Evolutionary conservation across 1,284 basidiomycete species (phyloP), one percentile per base, ranked within the genome.

Genomic region (Malassezia equina): DNA sequence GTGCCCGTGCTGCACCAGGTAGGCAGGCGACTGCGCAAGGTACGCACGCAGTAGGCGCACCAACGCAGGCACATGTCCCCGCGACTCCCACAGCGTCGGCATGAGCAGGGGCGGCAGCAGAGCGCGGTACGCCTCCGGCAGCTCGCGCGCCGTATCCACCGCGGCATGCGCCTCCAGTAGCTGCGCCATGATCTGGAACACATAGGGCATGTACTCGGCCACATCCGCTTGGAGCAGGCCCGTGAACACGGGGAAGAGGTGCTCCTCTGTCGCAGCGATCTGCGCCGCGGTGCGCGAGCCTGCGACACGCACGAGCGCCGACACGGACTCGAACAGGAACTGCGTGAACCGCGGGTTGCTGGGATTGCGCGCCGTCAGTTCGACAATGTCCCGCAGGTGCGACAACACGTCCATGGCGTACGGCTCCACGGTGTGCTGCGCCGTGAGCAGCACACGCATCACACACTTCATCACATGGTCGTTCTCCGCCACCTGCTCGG

Each of bases 381-480:
- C 83, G 7, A 96, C 79, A 64, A 96, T 93, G 36, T 76, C 77
- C 48, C 90, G 85, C 2, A 99, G 81, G 19, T 86, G 84, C 40
- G 76, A 77, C 2, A 98, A 80, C 9, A 86, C 80, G n/a, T 77
- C 78, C 56, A 84, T 80, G 66, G 85, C 85, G 2, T 77, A 80
- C 0, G 86, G 82, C 0, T 80, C 83, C 36, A 96, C 79, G 3
- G 83, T 81, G 66, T 89, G 83, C 8, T 88, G 81, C 4, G 89
- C 86, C 0, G 88, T 94, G 51, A 95, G 80, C 66, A 96, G 86
- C 42, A 96, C 84, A 39, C 93, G 83, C 89, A 96, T 93, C 21
- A 83, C 83, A 89, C 93, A 94, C 79, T 90, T 91, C 89, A 96
- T 96, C 50, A 96, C 78, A 76, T 94, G 88, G 75, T 98, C 93